Conservation (phyloP, 768 basidiomycete genomes). For the Boletus speciosus region DNA sequence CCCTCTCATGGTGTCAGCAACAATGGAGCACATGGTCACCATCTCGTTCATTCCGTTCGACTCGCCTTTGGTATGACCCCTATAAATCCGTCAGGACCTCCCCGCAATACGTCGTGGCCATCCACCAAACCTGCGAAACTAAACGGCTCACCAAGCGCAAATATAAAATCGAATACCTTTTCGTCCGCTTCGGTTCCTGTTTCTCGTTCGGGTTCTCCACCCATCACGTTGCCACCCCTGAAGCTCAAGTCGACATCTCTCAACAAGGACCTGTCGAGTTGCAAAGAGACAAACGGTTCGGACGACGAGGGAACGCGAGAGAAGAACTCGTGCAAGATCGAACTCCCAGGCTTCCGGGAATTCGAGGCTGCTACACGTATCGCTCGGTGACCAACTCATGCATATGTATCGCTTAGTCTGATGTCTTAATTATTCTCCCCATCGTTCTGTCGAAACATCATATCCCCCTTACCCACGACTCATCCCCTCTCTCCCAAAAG, state of each 20-base stretch:
- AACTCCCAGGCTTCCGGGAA: conserved; percentile 60
- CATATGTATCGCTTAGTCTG: background rate
- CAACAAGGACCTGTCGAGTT: conserved; percentile 8
- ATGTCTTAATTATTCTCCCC: conserved; percentile 2
- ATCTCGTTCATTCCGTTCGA: conserved; percentile 81
- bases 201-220: conserved; percentile 65
- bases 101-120: conserved; percentile 40
- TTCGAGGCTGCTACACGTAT: conserved; percentile 50
- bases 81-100: conserved; percentile 42
- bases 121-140: conserved; percentile 21
- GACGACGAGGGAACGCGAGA: conserved; percentile 23
- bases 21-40: conserved; percentile 43
- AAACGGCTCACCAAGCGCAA: conserved; percentile 8
- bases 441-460: conserved; percentile 6
- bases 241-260: conserved; percentile 39
- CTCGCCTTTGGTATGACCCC: conserved; percentile 93
- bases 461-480: conserved; percentile 15
- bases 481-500: conserved; percentile 8
- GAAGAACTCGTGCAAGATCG: conserved; percentile 35
- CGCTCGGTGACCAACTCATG: conserved; percentile 16
- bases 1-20: conserved; percentile 41
- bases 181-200: conserved; percentile 40
- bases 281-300: conserved; percentile 18
- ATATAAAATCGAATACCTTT: conserved; percentile 7
- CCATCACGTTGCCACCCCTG: conserved; percentile 68